A percentile compares a stretch with the other conserved stretches of the same genome.
Evolutionary conservation across 1,139 yeast species (phyloP).

Genomic region (Candida sp.): DNA sequence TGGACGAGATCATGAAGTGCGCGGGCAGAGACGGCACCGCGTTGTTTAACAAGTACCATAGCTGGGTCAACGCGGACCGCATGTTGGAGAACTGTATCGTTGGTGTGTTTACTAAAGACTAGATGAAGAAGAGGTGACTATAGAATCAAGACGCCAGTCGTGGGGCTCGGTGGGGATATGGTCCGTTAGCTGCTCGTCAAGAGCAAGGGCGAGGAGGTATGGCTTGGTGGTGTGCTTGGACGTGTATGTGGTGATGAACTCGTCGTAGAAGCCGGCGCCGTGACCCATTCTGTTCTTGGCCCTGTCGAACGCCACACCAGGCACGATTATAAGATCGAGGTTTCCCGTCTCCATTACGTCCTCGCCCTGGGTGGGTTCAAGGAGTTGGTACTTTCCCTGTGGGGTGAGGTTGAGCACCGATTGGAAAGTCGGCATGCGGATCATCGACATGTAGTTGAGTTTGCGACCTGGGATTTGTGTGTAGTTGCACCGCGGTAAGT

Average conservation of each 20-base stretch:
- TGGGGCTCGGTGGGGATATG: conserved; percentile 69
- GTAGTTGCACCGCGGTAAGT: conserved; percentile 52
- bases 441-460: conserved; percentile 60
- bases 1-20: conserved; percentile 71
- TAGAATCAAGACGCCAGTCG: conserved; percentile 67
- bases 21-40: conserved; percentile 88
- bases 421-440: conserved; percentile 45
- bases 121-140: conserved; percentile 38
- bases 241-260: conserved; percentile 61
- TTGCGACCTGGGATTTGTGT: conserved; percentile 25
- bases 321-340: conserved; percentile 76
- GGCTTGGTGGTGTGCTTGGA: conserved; percentile 39
- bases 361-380: conserved; percentile 62
- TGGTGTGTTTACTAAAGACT: conserved; percentile 48
- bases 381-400: conserved; percentile 66
- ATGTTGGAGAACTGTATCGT: conserved; percentile 79
- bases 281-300: conserved; percentile 75
- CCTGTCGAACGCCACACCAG: conserved; percentile 81
- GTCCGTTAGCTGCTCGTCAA: conserved; percentile 67
- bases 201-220: conserved; percentile 67
- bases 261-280: conserved; percentile 94
- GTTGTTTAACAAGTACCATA: conserved; percentile 80
- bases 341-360: conserved; percentile 42
- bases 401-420: conserved; percentile 58
- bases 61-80: conserved; percentile 90